A percentile compares a stretch with the other conserved stretches of the same genome.
Evolutionary conservation across 371 early-diverging fungal species (phyloP).

Genomic region (Fennellomyces sp.): DNA sequence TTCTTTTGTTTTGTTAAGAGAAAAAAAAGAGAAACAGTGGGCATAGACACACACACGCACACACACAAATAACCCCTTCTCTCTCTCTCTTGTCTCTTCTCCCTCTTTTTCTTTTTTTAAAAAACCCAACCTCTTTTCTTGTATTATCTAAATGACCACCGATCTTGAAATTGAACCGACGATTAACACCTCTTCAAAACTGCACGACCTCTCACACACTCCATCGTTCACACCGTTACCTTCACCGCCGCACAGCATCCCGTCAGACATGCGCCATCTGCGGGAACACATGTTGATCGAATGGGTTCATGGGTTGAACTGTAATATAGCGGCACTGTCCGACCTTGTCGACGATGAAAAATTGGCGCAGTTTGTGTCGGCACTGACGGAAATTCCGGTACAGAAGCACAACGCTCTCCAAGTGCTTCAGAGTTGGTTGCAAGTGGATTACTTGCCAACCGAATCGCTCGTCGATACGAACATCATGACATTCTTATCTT

Average conservation of each 20-base stretch:
- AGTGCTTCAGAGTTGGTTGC: constrained; percentile 8
- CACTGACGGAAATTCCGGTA: neutral
- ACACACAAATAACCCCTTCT: neutral
- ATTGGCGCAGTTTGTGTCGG: neutral
- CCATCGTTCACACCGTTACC: constrained; percentile 15
- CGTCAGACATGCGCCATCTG: constrained; percentile 18
- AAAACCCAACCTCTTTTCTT: neutral
- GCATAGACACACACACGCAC: neutral
- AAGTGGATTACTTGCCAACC: neutral
- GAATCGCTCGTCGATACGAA: constrained; percentile 11
- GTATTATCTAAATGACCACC: constrained; percentile 6
- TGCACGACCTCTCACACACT: constrained; percentile 2
- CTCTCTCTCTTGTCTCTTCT: constrained; percentile 1
- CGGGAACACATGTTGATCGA: constrained; percentile 14
- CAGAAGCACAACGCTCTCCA: neutral
- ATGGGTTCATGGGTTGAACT: constrained; percentile 7
- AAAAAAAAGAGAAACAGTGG: neutral
- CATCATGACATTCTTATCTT: constrained; percentile 26
- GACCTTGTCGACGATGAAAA: constrained; percentile 5
- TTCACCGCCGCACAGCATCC: constrained; percentile 5
- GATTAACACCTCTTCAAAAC: constrained; percentile 10
- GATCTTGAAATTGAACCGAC: constrained; percentile 20
- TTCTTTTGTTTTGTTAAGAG: neutral
- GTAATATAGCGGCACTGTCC: constrained; percentile 4
- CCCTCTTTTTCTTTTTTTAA: constrained; percentile 8